A percentile compares a stretch with the other conserved stretches of the same genome.
Evolutionary conservation across 768 basidiomycete genomes (phyloP).

Genomic region (Cyathus striatus): DNA sequence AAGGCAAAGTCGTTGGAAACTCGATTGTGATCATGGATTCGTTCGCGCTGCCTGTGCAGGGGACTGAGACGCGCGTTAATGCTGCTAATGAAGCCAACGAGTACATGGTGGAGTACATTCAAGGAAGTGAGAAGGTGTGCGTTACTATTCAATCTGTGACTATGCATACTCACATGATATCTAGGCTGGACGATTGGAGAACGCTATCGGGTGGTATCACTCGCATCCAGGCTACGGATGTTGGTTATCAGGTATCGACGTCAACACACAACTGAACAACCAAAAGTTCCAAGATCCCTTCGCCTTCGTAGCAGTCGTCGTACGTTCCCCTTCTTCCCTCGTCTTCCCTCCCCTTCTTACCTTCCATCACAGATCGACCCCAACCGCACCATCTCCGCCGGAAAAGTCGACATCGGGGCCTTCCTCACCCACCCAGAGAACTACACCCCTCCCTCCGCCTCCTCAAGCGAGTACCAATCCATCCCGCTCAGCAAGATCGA

Average conservation of each 20-base stretch:
- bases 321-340: too few species aligned
- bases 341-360: too few species aligned
- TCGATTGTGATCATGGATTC: slow-evolving; percentile 89
- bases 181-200: slow-evolving; percentile 79
- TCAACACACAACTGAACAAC: slow-evolving; percentile 93
- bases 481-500: slow-evolving; percentile 97
- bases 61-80: slow-evolving; percentile 97
- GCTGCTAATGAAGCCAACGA: slow-evolving; percentile 94
- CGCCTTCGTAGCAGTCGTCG: slow-evolving; percentile 94
- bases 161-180: neutral
- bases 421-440: slow-evolving; percentile 97
- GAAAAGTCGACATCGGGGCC: slow-evolving; percentile 98
- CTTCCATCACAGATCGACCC: slow-evolving; percentile 91
- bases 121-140: slow-evolving; percentile 72
- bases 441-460: slow-evolving; percentile 74
- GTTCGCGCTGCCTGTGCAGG: slow-evolving; percentile 95
- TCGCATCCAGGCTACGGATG: slow-evolving; percentile 99
- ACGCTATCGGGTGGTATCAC: slow-evolving; percentile 96
- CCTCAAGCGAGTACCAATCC: slow-evolving; percentile 86
- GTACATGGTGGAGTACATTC: slow-evolving; percentile 95
- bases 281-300: slow-evolving; percentile 96
- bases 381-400: slow-evolving; percentile 96
- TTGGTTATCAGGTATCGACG: slow-evolving; percentile 98
- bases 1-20: slow-evolving; percentile 85
- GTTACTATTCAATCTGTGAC: neutral